These are phyloP conservation scores for Phytomonas francai DNA, from an alignment of 208 protist species.

Conservation along the genomic window DNA sequence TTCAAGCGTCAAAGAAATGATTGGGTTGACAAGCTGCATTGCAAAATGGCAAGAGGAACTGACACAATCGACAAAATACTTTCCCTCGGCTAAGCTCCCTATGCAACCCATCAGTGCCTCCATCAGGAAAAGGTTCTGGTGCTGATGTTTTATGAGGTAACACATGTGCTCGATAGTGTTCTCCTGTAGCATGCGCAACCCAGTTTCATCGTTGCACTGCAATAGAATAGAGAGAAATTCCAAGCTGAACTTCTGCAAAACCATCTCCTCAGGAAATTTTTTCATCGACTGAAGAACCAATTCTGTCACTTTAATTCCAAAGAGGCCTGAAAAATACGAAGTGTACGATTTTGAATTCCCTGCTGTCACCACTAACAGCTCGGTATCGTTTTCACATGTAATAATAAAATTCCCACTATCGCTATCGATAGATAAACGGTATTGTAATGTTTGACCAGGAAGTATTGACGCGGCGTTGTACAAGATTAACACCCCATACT, in stretches of 20 bases:
- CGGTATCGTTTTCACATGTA: background rate
- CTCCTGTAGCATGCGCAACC: conserved; percentile 34
- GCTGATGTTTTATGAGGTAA: conserved; percentile 42
- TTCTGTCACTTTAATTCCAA: conserved; percentile 30
- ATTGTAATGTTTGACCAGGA: background rate
- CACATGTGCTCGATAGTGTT: conserved; percentile 51
- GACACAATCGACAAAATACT: conserved; percentile 30
- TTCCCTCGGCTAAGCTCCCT: conserved; percentile 50
- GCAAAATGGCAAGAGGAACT: conserved; percentile 16
- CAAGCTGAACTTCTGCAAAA: conserved; percentile 84
- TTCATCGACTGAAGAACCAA: conserved; percentile 46
- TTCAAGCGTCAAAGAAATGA: conserved; percentile 76
- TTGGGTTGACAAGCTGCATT: conserved; percentile 42
- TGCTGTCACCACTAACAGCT: conserved; percentile 27
- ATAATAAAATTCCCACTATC: background rate
- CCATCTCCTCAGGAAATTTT: conserved; percentile 40
- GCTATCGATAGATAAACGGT: background rate
- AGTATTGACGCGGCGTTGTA: conserved; percentile 30
- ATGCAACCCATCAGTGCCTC: conserved; percentile 69
- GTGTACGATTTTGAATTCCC: background rate
- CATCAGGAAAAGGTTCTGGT: conserved; percentile 74
- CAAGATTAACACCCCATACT: conserved; percentile 66
- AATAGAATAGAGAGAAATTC: conserved; percentile 63
- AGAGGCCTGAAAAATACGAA: conserved; percentile 26
- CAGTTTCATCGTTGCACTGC: conserved; percentile 27